phyloP scores from a whole-genome alignment of 768 basidiomycete species.

The Xerocomellus dryophilus region DNA sequence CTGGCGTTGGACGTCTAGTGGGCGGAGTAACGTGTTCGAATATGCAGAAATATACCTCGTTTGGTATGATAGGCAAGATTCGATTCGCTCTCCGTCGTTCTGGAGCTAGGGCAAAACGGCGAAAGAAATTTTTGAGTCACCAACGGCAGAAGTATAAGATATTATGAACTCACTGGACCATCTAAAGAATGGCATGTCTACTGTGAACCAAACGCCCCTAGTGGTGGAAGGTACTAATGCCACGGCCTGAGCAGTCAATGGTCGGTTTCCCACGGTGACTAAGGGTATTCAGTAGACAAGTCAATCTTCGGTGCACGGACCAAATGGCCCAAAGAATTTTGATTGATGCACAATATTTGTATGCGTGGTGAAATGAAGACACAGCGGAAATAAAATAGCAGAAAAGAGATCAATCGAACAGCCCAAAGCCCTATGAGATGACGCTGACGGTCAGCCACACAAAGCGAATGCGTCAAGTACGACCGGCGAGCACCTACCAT shows the following conservation, averaged over 20 bases:
- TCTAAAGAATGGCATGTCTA: slow-evolving; percentile 1
- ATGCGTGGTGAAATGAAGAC: too few species aligned
- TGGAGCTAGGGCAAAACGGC: slow-evolving; percentile 23
- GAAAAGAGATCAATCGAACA: slow-evolving; percentile 73
- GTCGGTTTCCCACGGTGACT: too few species aligned
- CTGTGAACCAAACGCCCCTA: background rate
- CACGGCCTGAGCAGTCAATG: too few species aligned
- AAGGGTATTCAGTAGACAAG: too few species aligned
- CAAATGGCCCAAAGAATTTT: slow-evolving; percentile 17
- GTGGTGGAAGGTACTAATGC: too few species aligned
- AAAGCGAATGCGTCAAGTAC: slow-evolving; percentile 15
- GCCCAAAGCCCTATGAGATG: slow-evolving; percentile 80
- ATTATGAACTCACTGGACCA: slow-evolving; percentile 2
- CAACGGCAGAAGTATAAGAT: background rate
- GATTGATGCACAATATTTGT: slow-evolving; percentile 7
- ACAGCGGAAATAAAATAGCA: slow-evolving; percentile 26
- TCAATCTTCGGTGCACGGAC: slow-evolving; percentile 11
- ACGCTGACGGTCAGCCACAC: background rate
- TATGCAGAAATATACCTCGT: slow-evolving; percentile 44
- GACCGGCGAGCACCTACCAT: slow-evolving; percentile 11
- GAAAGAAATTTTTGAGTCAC: background rate
- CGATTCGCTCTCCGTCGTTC: slow-evolving; percentile 12
- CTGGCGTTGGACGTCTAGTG: slow-evolving; percentile 4
- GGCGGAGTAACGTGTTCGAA: slow-evolving; percentile 32
- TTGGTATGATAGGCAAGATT: slow-evolving; percentile 36